Evolutionary conservation across 2,329 filamentous ascomycete genomes (phyloP), one percentile per base, ranked within the genome.

Genomic region (Alternaria postmessia): DNA sequence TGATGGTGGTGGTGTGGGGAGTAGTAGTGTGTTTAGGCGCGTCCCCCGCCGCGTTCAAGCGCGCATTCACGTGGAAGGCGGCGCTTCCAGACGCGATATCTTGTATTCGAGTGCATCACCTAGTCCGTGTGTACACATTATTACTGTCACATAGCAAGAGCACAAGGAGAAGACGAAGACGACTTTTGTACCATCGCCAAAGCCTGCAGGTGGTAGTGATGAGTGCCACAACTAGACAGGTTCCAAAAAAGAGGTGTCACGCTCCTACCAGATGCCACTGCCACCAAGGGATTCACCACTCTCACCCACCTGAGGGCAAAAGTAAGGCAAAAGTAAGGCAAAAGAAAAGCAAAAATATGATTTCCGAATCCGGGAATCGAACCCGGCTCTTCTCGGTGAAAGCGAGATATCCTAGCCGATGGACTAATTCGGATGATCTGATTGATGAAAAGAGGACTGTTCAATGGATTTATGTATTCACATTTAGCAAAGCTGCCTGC

Each of bases 321-420:
- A 26, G 24, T 7, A 26, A 26, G 0, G 3, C 28, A 30, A 30
- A 30, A 38, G n/a, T n/a, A n/a, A 7, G 5, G 32, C 1, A 36
- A 26, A 26, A 26, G 24, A 26, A 26, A 26, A 0, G 3, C 28
- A 30, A 30, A 30, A 38, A 18, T 1, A 4, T 39, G 7, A 39
- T 11, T 39, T 42, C 39, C 39, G 39, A 42, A 42, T 42, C 39
- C 39, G 39, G 39, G 39, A 42, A 42, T 42, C 53, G 56, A 59
- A 59, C 56, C 56, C 56, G 56, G 56, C 56, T 53, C 56, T 53
- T 54, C 56, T 54, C 56, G 56, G 28, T 59, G 56, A 59, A 59
- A 59, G 56, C 56, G 56, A 54, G 56, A 54, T 54, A 59, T 59
- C 56, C 56, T 59, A 59, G 51, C 56, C 56, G 56, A 59, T 59